Evolutionary conservation across 192 early-diverging fungal species (phyloP).

Genomic region (Obelidium mucronatum): DNA sequence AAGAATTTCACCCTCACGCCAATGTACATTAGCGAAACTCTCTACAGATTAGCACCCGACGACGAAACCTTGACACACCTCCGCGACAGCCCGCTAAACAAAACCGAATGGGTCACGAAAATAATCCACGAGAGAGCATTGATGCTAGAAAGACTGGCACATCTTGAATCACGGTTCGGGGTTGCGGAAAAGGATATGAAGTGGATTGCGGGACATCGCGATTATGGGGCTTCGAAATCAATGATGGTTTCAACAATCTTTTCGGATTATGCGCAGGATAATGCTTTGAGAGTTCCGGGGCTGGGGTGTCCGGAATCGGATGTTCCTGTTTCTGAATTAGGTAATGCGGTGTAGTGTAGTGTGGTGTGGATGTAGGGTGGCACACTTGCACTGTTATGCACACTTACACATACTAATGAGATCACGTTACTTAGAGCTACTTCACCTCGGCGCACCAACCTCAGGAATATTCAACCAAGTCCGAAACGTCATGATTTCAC

Average conservation of each 20-base stretch:
- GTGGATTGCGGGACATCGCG: conserved; percentile 3
- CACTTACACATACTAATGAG: background rate
- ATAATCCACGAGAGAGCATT: conserved; percentile 6
- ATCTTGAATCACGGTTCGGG: background rate
- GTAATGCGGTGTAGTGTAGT: too few relatives aligned
- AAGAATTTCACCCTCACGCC: background rate
- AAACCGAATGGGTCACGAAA: conserved; percentile 26
- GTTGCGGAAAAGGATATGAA: background rate
- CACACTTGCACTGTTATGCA: background rate
- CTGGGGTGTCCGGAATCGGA: background rate
- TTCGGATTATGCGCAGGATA: conserved; percentile 28
- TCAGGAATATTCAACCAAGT: conserved; percentile 35
- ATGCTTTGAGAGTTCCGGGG: background rate
- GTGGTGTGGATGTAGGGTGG: too few relatives aligned
- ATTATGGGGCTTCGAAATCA: conserved; percentile 5
- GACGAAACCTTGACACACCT: background rate
- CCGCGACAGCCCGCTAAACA: background rate
- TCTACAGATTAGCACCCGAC: background rate
- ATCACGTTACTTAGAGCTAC: conserved; percentile 3
- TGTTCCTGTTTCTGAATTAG: conserved; percentile 2
- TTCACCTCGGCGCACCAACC: conserved; percentile 16
- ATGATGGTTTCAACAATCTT: conserved; percentile 26
- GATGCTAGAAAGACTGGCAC: conserved; percentile 5
- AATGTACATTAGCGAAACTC: conserved; percentile 13
- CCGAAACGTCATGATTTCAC: conserved; percentile 19